Conservation (phyloP, 805 yeast genomes). For the Millerozyma miso region DNA sequence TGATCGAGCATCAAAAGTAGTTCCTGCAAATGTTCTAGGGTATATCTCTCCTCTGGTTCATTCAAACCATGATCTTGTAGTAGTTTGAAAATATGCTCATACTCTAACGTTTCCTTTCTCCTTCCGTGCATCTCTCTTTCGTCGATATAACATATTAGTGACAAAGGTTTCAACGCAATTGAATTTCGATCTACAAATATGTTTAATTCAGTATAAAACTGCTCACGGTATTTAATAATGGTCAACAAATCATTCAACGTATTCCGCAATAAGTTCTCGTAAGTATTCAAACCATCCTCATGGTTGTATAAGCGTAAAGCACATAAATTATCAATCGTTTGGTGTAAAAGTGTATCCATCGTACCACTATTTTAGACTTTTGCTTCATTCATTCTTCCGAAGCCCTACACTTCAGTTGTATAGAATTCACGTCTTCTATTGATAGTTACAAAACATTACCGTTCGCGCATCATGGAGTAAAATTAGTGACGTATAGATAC, state of each 20-base stretch:
- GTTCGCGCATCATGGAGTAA: too few species aligned
- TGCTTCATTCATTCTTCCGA: background rate
- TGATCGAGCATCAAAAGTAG: background rate
- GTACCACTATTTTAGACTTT: background rate
- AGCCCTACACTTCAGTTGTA: too few species aligned
- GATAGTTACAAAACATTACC: too few species aligned
- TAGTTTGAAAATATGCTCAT: background rate
- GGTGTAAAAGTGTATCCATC: constrained; percentile 10
- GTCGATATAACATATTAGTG: constrained; percentile 7
- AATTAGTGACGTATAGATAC: too few species aligned
- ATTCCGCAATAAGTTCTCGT: constrained; percentile 10
- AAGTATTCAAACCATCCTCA: constrained; percentile 5
- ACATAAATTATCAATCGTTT: constrained; percentile 15
- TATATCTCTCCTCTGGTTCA: background rate
- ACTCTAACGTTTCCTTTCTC: background rate
- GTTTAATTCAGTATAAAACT: constrained; percentile 7
- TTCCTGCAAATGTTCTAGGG: background rate
- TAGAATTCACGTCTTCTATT: too few species aligned
- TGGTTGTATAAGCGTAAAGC: constrained; percentile 8
- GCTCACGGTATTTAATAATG: constrained; percentile 14
- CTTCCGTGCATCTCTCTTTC: background rate
- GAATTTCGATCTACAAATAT: constrained; percentile 4
- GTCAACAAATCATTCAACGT: constrained; percentile 12
- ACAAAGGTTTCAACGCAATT: constrained; percentile 5
- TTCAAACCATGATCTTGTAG: background rate